Conservation (phyloP, 1,139 yeast species). For the Entelexis paramagnoliae region DNA sequence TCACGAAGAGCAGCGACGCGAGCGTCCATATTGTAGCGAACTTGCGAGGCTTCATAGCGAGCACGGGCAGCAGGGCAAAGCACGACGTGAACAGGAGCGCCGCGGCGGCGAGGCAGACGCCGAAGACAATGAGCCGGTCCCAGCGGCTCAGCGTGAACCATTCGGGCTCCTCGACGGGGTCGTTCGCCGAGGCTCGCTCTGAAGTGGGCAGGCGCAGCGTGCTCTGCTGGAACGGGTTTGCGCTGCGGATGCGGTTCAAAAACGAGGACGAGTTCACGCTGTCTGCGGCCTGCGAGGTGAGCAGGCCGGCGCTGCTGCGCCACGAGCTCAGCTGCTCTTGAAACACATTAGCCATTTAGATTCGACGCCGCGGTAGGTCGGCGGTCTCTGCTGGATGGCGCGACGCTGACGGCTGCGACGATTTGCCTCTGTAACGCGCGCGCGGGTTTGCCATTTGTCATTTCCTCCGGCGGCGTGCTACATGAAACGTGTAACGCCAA, state of each 20-base stretch:
- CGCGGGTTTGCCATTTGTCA: not conserved
- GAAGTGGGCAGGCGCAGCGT: slow-evolving; percentile 44
- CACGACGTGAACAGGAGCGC: slow-evolving; percentile 71
- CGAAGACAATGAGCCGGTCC: slow-evolving; percentile 71
- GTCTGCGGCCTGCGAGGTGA: slow-evolving; percentile 26
- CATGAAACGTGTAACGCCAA: not conserved
- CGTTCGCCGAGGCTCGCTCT: slow-evolving; percentile 36
- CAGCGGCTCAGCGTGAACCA: slow-evolving; percentile 60
- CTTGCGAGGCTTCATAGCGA: slow-evolving; percentile 82
- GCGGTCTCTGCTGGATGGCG: not conserved
- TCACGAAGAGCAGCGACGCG: slow-evolving; percentile 76
- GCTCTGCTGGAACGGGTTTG: slow-evolving; percentile 33
- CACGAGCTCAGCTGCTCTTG: slow-evolving; percentile 33
- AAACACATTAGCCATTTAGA: slow-evolving; percentile 28
- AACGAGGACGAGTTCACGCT: slow-evolving; percentile 28
- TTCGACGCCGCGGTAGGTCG: not conserved
- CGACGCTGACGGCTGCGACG: not conserved
- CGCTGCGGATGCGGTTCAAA: slow-evolving; percentile 34
- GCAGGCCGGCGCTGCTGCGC: slow-evolving; percentile 27
- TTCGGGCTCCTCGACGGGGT: slow-evolving; percentile 44
- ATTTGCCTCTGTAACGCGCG: not conserved
- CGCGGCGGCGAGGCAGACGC: slow-evolving; percentile 66
- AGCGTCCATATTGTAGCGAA: slow-evolving; percentile 80
- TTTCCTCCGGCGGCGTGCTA: not conserved
- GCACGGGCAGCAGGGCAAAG: slow-evolving; percentile 74